phyloP scores from a whole-genome alignment of 2,329 filamentous ascomycete genomes.

The Knufia petricola region DNA sequence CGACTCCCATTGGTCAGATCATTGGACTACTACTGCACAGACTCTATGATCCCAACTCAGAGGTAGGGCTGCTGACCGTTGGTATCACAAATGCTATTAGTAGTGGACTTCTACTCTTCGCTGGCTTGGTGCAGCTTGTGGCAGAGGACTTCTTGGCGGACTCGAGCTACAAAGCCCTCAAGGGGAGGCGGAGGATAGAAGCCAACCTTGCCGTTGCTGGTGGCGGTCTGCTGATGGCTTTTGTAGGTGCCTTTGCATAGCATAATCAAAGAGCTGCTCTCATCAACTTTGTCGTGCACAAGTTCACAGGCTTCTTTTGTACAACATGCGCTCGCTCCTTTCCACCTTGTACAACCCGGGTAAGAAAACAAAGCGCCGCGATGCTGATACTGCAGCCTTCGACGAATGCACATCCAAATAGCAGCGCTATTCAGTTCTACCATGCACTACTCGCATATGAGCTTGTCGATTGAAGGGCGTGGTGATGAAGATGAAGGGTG shows the following conservation, averaged over 20 bases:
- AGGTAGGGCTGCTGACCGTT: conserved; percentile 68
- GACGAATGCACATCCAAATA: too few species aligned
- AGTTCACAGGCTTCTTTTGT: too few species aligned
- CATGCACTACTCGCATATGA: too few species aligned
- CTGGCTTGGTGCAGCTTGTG: conserved; percentile 72
- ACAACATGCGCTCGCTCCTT: too few species aligned
- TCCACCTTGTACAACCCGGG: too few species aligned
- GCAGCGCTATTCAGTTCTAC: too few species aligned
- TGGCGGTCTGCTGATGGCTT: conserved; percentile 54
- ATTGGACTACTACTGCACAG: conserved; percentile 69
- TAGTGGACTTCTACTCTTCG: conserved; percentile 69
- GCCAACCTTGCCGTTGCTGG: conserved; percentile 53
- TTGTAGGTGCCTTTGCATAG: conserved; percentile 57
- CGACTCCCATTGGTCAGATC: conserved; percentile 73
- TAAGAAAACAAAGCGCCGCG: too few species aligned
- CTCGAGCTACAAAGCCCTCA: conserved; percentile 51
- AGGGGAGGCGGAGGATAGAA: conserved; percentile 49
- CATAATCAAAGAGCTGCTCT: not conserved
- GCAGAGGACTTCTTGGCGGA: conserved; percentile 73
- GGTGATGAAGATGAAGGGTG: not conserved
- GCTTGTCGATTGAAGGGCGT: not conserved
- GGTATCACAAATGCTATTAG: conserved; percentile 83
- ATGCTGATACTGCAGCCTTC: too few species aligned
- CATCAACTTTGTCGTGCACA: not conserved
- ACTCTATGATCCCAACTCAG: conserved; percentile 68